Base-by-base conservation (phyloP, 2,329 filamentous ascomycete species). In the Cytospora schulzeri region DNA sequence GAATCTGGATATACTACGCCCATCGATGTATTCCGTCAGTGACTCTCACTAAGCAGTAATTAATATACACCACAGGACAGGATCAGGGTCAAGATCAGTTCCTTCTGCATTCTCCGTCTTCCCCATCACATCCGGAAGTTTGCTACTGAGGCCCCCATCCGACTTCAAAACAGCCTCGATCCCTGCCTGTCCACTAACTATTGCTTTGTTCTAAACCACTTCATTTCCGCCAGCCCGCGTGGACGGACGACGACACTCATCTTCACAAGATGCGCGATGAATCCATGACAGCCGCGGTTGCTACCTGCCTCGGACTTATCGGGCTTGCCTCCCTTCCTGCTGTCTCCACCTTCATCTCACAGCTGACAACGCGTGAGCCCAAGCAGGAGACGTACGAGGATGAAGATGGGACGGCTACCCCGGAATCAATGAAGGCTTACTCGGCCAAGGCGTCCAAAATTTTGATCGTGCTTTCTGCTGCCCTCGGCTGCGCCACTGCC, bases 381-480 rank as follows among this genome's bases (percentile, higher is more conserved):
- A 73, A 68, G 63, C 76, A 76, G 64, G 77, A 82, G 14, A 77
- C 81, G 15, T 93, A 93, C 71, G 79, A 87, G 69, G 91, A 93
- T 71, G 77, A 82, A 67, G 91, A 93, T 75, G 91, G 91, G 57
- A 80, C 83, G 68, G 89, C 88, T 35, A 89, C 87, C 0, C 81
- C 85, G 50, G 86, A 89, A 71, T 86, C 87, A 1, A 73, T 87
- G 60, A 81, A 81, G 26, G 80, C 80, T 48, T 93, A 88, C 72
- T 89, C 88, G 31, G 83, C 85, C 68, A 84, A 78, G 64, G 70
- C 81, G 64, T 82, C 87, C 61, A 90, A 89, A 72, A 67, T 78
- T 4, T 72, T 80, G 26, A 79, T 91, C 53, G 72, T 86, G 5
- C 38, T 86, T 4, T 80, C 85, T n/a, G 83, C 86, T 0, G 63